Evolutionary conservation across 2,329 filamentous ascomycete genomes (phyloP), one percentile per base, ranked within the genome.

Genomic region (Pseudogymnoascus sp.): DNA sequence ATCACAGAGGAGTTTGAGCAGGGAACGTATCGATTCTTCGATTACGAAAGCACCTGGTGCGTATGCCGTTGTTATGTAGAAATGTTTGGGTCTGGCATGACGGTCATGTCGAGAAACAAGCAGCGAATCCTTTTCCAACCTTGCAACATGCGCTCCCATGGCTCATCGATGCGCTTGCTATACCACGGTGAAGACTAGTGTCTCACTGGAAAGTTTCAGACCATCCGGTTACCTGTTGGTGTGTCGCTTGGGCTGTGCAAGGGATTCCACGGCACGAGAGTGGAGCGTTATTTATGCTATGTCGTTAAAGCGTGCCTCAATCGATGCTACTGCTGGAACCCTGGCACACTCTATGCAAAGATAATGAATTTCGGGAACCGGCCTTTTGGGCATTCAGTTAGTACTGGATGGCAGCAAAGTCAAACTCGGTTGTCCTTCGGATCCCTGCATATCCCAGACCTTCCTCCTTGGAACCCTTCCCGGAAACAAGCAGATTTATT

Each of bases 1-100:
- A 99, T 99, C 71, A 97, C 94, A 0, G 94, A 99, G 75, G 94
- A 99, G 76, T 97, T 91, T 72, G 94, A 99, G 77, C 94, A 99
- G 76, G 94, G 94, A 65, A 99, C 94, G 22, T 99, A 99, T 78
- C 87, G 94, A 58, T 99, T 99, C 80, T 99, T 99, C 75, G 94
- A 99, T 76, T 99, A 99, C 73, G 94, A 99, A 77, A 96, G 90
- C 75, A 99, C 94, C 71, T 99, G 94, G 94, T 97, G 77, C 76
- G 89, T 79, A 5, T 47, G 28, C 39, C 34, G 43, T 62, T 58
- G 57, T 57, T 32, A 60, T 57, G 25, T 58, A 50, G 37, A 38
- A 47, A 57, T 22, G 28, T 18, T 38, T 16, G 37, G 32, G 8
- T 39, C 37, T 41, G 69, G 65, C 61, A 63, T 41, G 37, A 28